These are phyloP conservation scores for Aspergillus sclerotiicarbonarius DNA, from an alignment of 495 filamentous ascomycete species.

Conservation along the genomic window DNA sequence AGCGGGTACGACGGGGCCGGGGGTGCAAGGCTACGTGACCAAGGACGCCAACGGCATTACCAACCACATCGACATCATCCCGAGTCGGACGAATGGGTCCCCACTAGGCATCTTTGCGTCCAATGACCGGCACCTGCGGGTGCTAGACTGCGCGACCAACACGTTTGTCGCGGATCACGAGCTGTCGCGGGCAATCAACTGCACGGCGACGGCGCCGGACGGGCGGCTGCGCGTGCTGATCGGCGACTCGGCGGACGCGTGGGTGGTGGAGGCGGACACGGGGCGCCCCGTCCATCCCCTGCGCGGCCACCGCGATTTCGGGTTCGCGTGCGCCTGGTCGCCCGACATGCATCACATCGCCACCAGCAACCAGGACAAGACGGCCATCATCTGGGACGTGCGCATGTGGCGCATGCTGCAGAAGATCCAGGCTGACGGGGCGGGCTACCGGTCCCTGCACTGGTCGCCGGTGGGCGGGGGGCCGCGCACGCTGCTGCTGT, in stretches of 20 bases:
- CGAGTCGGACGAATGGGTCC: constrained; percentile 54
- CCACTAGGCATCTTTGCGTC: constrained; percentile 77
- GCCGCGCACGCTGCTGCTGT: constrained; percentile 69
- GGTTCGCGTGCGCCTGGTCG: constrained; percentile 90
- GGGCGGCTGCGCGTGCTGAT: constrained; percentile 78
- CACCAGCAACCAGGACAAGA: constrained; percentile 86
- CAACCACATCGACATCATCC: constrained; percentile 77
- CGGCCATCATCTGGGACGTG: constrained; percentile 82
- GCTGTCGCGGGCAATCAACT: constrained; percentile 75
- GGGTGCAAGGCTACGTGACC: constrained; percentile 64
- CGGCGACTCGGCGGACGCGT: constrained; percentile 57
- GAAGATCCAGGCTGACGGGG: constrained; percentile 70
- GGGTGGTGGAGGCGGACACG: constrained; percentile 63
- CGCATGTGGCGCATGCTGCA: constrained; percentile 66
- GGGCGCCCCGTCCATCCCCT: constrained; percentile 57
- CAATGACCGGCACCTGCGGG: constrained; percentile 75
- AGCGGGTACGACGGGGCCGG: constrained; percentile 37
- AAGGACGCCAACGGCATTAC: constrained; percentile 72
- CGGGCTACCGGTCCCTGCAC: constrained; percentile 71
- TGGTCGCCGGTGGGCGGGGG: constrained; percentile 81
- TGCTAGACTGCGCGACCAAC: constrained; percentile 70
- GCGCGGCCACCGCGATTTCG: constrained; percentile 72
- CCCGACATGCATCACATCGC: constrained; percentile 85
- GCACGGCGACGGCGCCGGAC: constrained; percentile 76
- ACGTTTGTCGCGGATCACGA: constrained; percentile 58